Evolutionary conservation across 73 alveolate genomes (phyloP).

Genomic region (Blepharisma japonicum): DNA sequence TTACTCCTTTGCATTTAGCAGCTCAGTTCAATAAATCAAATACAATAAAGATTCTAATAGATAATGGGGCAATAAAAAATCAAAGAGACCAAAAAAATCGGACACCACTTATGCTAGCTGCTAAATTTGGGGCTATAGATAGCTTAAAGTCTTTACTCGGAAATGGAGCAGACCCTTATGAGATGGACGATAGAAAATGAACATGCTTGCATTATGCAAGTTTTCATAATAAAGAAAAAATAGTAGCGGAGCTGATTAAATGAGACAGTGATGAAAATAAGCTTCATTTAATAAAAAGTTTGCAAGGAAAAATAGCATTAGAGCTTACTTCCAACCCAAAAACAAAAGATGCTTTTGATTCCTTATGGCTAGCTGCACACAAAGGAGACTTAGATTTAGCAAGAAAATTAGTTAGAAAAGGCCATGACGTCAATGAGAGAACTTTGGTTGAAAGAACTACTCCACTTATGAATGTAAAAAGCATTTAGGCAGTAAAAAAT

Average conservation of each 20-base stretch:
- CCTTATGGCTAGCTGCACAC: conserved; percentile 56
- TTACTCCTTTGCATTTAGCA: conserved; percentile 81
- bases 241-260: conserved; percentile 71
- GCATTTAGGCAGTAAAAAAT: conserved; percentile 35
- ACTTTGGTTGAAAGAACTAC: conserved; percentile 45
- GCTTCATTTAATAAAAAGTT: conserved; percentile 41
- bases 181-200: conserved; percentile 80
- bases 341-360: conserved; percentile 51
- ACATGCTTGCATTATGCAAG: conserved; percentile 88
- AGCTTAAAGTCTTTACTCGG: conserved; percentile 62
- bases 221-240: conserved; percentile 75
- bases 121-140: conserved; percentile 75
- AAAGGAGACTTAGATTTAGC: conserved; percentile 55
- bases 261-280: conserved; percentile 83
- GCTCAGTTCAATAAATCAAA: conserved; percentile 49
- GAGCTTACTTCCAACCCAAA: conserved; percentile 43
- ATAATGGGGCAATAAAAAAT: conserved; percentile 49
- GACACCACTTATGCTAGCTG: conserved; percentile 85
- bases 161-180: conserved; percentile 74
- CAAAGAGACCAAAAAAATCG: conserved; percentile 74
- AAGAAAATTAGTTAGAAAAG: conserved; percentile 48
- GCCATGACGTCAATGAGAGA: conserved; percentile 48
- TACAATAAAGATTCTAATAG: conserved; percentile 39
- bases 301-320: conserved; percentile 46
- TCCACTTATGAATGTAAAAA: conserved; percentile 36